Percentiles rank a stretch among this genome's conserved stretches.
These are phyloP conservation scores for Grammothele lineata DNA, from an alignment of 768 basidiomycete species.

Conservation along the genomic window DNA sequence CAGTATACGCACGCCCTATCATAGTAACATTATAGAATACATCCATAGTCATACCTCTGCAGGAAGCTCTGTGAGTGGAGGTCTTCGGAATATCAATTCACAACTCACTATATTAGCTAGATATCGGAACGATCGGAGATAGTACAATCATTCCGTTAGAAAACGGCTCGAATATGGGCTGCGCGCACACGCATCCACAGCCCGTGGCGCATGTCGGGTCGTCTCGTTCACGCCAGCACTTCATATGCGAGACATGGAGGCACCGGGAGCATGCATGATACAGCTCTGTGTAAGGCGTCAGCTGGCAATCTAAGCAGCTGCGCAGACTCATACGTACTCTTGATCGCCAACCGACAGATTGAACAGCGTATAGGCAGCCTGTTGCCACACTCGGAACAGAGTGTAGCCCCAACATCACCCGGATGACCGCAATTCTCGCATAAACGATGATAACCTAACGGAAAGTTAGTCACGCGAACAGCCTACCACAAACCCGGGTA, in stretches of 20 bases:
- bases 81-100: too few relatives aligned
- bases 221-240: constrained; percentile 20
- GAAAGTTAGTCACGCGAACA: too few relatives aligned
- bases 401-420: constrained; percentile 31
- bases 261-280: constrained; percentile 23
- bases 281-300: constrained; percentile 14
- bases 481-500: not conserved
- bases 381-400: constrained; percentile 35
- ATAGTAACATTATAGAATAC: too few relatives aligned
- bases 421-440: constrained; percentile 22
- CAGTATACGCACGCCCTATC: too few relatives aligned
- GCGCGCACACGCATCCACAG: constrained; percentile 24
- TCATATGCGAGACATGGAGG: constrained; percentile 22
- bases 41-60: too few relatives aligned
- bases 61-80: too few relatives aligned
- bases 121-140: constrained; percentile 1
- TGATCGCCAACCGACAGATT: constrained; percentile 72
- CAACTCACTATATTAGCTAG: too few relatives aligned
- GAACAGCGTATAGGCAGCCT: constrained; percentile 53
- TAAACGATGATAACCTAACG: constrained; percentile 18
- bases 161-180: constrained; percentile 5
- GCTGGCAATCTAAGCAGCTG: not conserved
- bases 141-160: constrained; percentile 10
- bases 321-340: constrained; percentile 40
- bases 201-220: constrained; percentile 21